Evolutionary conservation across 768 basidiomycete species (phyloP).

Genomic region (Amyloporia xantha): DNA sequence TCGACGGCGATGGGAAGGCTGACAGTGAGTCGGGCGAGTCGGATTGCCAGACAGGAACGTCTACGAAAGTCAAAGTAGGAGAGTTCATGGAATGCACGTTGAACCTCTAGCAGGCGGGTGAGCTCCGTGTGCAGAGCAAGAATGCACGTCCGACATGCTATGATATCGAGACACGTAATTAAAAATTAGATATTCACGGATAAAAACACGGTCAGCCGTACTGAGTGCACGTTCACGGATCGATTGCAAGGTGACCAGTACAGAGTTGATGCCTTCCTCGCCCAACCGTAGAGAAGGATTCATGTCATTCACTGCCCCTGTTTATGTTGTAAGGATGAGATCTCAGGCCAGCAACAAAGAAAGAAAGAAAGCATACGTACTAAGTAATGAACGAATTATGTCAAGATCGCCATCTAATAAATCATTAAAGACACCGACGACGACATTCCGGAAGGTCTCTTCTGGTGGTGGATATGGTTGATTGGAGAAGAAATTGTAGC

Average conservation of each 20-base stretch:
- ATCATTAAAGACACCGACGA: conserved; percentile 72
- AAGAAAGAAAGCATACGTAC: conserved; percentile 33
- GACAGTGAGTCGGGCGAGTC: conserved; percentile 71
- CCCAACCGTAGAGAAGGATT: conserved; percentile 73
- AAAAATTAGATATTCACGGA: too few species aligned
- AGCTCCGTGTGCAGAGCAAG: conserved; percentile 67
- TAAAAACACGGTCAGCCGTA: conserved; percentile 25
- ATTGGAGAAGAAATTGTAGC: conserved; percentile 50
- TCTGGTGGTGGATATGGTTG: conserved; percentile 55
- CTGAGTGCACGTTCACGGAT: conserved; percentile 73
- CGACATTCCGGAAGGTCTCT: conserved; percentile 71
- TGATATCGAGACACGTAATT: neutral
- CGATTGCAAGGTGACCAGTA: conserved; percentile 61
- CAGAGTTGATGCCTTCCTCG: conserved; percentile 71
- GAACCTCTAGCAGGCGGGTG: conserved; percentile 74
- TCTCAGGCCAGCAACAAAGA: neutral
- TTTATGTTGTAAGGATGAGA: neutral
- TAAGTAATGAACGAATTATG: conserved; percentile 67
- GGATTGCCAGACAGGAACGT: conserved; percentile 69
- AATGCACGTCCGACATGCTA: conserved; percentile 73
- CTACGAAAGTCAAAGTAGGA: conserved; percentile 74
- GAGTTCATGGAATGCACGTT: conserved; percentile 66
- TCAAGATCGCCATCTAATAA: conserved; percentile 86
- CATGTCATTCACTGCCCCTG: conserved; percentile 73
- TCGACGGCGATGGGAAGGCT: conserved; percentile 71